phyloP scores from a whole-genome alignment of 192 early-diverging fungal species.

The Coemansia sp. region DNA sequence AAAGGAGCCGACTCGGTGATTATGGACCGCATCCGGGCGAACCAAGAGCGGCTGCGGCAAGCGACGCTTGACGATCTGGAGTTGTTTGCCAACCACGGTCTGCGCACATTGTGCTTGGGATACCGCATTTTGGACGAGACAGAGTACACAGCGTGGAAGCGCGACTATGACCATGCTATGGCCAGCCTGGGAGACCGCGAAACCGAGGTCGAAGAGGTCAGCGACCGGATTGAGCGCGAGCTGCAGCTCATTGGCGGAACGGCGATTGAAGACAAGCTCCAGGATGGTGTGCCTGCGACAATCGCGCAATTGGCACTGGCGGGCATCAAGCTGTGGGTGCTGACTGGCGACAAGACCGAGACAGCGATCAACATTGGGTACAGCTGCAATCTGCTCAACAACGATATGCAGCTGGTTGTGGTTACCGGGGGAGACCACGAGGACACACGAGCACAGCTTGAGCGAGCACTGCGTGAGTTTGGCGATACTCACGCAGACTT shows the following conservation, averaged over 20 bases:
- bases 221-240: constrained; percentile 77
- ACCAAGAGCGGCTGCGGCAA: constrained; percentile 70
- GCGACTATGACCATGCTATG: constrained; percentile 72
- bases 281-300: constrained; percentile 95
- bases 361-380: constrained; percentile 98
- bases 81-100: constrained; percentile 72
- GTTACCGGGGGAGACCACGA: constrained; percentile 62
- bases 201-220: constrained; percentile 70
- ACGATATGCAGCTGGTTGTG: constrained; percentile 81
- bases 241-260: constrained; percentile 90
- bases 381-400: constrained; percentile 84
- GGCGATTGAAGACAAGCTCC: constrained; percentile 96
- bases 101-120: constrained; percentile 88
- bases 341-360: constrained; percentile 97
- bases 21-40: constrained; percentile 71
- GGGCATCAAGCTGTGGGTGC: constrained; percentile 94
- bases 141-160: constrained; percentile 70
- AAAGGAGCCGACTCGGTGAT: constrained; percentile 97
- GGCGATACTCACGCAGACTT: constrained; percentile 50
- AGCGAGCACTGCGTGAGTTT: constrained; percentile 65
- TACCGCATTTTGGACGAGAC: constrained; percentile 70
- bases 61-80: constrained; percentile 77
- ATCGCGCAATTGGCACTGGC: constrained; percentile 81
- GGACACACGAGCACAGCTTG: constrained; percentile 64
- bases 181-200: constrained; percentile 78